Percentiles rank a stretch among this genome's conserved stretches.
phyloP scores from a whole-genome alignment of 768 basidiomycete species.

The Boletellus emodensis region DNA sequence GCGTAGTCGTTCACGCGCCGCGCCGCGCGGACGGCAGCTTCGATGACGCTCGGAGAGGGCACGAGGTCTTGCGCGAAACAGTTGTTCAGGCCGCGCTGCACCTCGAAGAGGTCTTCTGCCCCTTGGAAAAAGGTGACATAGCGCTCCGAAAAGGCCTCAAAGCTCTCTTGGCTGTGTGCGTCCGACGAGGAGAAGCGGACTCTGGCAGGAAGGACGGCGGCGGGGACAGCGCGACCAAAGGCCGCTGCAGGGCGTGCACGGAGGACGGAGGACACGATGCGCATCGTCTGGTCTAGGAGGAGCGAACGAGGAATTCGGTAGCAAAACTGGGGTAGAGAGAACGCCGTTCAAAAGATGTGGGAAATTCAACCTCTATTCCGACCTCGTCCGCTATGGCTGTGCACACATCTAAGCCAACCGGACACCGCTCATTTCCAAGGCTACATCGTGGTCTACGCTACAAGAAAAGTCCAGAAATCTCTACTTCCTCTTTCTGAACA shows the following conservation, averaged over 20 bases:
- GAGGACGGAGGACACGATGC: slow-evolving; percentile 58
- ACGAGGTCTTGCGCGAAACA: slow-evolving; percentile 99
- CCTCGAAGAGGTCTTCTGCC: slow-evolving; percentile 95
- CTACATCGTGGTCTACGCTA: neutral
- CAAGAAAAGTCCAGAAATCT: neutral
- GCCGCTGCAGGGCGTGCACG: slow-evolving; percentile 52
- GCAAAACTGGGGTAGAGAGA: no score
- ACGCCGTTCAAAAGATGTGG: slow-evolving; percentile 4
- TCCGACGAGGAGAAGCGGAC: slow-evolving; percentile 40
- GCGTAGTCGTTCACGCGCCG: slow-evolving; percentile 95
- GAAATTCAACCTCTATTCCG: slow-evolving; percentile 14
- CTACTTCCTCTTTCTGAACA: slow-evolving; percentile 1
- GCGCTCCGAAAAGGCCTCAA: slow-evolving; percentile 90
- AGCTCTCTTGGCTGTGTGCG: slow-evolving; percentile 83
- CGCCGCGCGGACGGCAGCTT: slow-evolving; percentile 83
- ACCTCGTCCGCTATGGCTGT: slow-evolving; percentile 20
- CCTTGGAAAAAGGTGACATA: slow-evolving; percentile 92
- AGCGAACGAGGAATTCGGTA: neutral
- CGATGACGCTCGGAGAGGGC: slow-evolving; percentile 76
- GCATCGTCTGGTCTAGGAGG: slow-evolving; percentile 41
- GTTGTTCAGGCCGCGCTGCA: slow-evolving; percentile 98
- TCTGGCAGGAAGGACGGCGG: slow-evolving; percentile 33
- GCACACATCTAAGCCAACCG: neutral
- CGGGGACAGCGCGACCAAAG: slow-evolving; percentile 40
- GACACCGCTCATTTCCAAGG: neutral